Percentiles rank a stretch among this genome's conserved stretches.
phyloP scores from a whole-genome alignment of 345 rosid genomes.

The Anacardium occidentale region DNA sequence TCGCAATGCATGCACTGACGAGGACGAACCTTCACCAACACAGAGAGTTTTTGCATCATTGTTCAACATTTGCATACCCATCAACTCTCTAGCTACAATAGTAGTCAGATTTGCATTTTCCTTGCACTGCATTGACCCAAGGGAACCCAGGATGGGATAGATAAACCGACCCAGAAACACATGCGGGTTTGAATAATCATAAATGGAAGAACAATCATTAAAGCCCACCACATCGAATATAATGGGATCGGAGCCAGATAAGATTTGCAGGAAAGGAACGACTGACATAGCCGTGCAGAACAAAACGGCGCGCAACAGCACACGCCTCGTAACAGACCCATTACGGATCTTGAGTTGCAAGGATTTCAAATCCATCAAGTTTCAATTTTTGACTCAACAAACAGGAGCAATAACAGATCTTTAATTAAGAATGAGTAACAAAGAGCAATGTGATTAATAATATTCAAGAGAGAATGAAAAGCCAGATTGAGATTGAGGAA shows the following conservation, averaged over 20 bases:
- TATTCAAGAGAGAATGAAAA: slow-evolving; percentile 37
- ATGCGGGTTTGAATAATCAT: slow-evolving; percentile 32
- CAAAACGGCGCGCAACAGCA: slow-evolving; percentile 58
- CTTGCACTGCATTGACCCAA: slow-evolving; percentile 41
- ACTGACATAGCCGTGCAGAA: slow-evolving; percentile 51
- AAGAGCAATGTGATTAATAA: neutral
- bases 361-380: slow-evolving; percentile 52
- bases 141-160: slow-evolving; percentile 47
- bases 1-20: slow-evolving; percentile 53
- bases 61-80: slow-evolving; percentile 44
- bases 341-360: slow-evolving; percentile 41
- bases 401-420: neutral
- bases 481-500: slow-evolving; percentile 17
- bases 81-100: slow-evolving; percentile 54
- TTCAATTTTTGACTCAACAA: slow-evolving; percentile 5
- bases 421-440: neutral
- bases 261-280: slow-evolving; percentile 49
- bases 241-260: slow-evolving; percentile 41
- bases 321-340: slow-evolving; percentile 56
- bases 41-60: slow-evolving; percentile 59
- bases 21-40: slow-evolving; percentile 66
- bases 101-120: slow-evolving; percentile 49
- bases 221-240: slow-evolving; percentile 28
- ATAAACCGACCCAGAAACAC: slow-evolving; percentile 35
- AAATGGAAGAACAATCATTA: slow-evolving; percentile 40